phyloP scores from a whole-genome alignment of 2,329 filamentous ascomycete genomes.

The Fusarium pininemorale region DNA sequence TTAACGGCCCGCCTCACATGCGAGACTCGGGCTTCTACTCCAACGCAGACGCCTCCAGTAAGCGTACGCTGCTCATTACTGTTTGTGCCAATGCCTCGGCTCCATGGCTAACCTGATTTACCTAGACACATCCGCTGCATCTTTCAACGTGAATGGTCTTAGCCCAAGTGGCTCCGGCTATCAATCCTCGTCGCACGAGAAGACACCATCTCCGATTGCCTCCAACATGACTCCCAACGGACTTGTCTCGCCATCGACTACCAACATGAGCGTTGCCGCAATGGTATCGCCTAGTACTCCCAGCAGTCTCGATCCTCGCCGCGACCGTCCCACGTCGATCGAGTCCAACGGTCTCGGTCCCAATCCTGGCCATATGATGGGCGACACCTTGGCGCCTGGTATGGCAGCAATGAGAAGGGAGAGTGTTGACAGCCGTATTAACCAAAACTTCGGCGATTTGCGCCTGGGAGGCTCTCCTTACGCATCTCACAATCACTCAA shows the following conservation, averaged over 20 bases:
- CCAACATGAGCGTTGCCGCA: conserved; percentile 72
- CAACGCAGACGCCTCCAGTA: conserved; percentile 55
- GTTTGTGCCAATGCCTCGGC: conserved; percentile 14
- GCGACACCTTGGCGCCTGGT: conserved; percentile 54
- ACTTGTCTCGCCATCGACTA: conserved; percentile 63
- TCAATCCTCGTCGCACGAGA: conserved; percentile 61
- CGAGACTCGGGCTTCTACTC: conserved; percentile 57
- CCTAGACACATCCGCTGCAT: conserved; percentile 52
- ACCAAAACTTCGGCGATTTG: conserved; percentile 75
- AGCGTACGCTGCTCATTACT: conserved; percentile 48
- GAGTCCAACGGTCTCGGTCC: conserved; percentile 42
- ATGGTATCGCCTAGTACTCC: conserved; percentile 70
- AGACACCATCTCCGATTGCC: conserved; percentile 69
- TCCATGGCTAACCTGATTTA: conserved; percentile 27
- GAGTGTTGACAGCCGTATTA: conserved; percentile 83
- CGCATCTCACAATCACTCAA: conserved; percentile 79
- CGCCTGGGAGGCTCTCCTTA: conserved; percentile 75
- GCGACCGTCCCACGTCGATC: conserved; percentile 52
- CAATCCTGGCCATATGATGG: conserved; percentile 42
- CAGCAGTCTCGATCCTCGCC: conserved; percentile 53
- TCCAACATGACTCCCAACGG: conserved; percentile 61
- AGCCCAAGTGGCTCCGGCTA: conserved; percentile 58
- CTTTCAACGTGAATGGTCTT: conserved; percentile 50
- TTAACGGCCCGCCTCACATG: conserved; percentile 46
- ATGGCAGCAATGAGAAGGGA: conserved; percentile 67